Evolutionary conservation across 106 monocot genomes (phyloP), one percentile per base, ranked within the genome.

Genomic region (Xerophyta viscosa): DNA sequence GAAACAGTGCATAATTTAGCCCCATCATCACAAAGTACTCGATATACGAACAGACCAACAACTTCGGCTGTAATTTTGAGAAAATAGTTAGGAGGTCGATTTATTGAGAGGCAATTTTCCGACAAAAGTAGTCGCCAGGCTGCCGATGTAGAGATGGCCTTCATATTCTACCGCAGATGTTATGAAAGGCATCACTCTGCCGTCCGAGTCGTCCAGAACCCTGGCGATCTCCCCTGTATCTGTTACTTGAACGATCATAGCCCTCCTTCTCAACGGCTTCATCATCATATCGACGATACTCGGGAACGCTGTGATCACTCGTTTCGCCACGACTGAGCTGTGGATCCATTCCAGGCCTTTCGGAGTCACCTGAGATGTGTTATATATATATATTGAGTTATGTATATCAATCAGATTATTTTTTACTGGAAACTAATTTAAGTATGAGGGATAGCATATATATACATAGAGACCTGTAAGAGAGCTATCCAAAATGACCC

Each of bases 401-500:
- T 31, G 6, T 27, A 14, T 11, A 14, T 23, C 14, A 13, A 29
- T 52, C 28, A 11, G 23, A 33, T 49, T 12, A 2, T 2, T 28
- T 20, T 11, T 54, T 15, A 20, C 27, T 6, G 53, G 28, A 61
- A 61, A 31, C 18, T 9, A 31, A 37, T 5, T 21, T 0, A 41
- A 11, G 19, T 44, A 3, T 12, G 13, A 26, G 2, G 25, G 13
- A 31, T 12, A 20, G 18, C 15, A 42, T 8, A 10, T 31, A 63
- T 50, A 37, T 27, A 37, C 19, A 51, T 51, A 29, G 11, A 20
- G 3, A 85, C 85, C 72, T 60, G 22, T 1, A 80, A 23, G 6
- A 81, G 58, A 20, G 86, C 72, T 28, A 86, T 77, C 86, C 86
- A 81, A 41, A 70, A 86, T 6, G 77, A 73, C 5, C 86, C 86